A percentile compares a stretch with the other conserved stretches of the same genome.
Evolutionary conservation across 2,329 filamentous ascomycete species (phyloP).

Genomic region (Aaosphaeria pasadenensis): DNA sequence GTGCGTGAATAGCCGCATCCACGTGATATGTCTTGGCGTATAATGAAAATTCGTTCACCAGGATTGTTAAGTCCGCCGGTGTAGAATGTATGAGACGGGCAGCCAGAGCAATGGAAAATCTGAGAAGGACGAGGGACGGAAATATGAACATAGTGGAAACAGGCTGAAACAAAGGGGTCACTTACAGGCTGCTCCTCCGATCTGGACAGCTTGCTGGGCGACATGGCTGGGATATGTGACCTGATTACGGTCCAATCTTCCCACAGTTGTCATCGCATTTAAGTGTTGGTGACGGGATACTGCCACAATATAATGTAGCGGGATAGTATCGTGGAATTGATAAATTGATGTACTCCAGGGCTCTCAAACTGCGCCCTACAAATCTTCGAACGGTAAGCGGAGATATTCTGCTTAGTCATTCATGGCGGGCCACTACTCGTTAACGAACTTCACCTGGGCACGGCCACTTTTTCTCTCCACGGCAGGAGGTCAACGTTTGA

Average conservation of each 20-base stretch:
- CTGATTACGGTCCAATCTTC: conserved; percentile 15
- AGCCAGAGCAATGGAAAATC: too few relatives aligned
- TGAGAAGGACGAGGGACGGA: too few relatives aligned
- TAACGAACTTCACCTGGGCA: not conserved
- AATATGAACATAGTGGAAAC: not conserved
- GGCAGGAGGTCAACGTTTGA: conserved; percentile 20
- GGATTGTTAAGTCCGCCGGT: too few relatives aligned
- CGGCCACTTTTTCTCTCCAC: conserved; percentile 22
- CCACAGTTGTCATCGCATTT: conserved; percentile 22
- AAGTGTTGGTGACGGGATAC: not conserved
- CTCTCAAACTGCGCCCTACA: too few relatives aligned
- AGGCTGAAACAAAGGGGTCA: conserved; percentile 2
- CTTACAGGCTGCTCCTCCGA: conserved; percentile 31
- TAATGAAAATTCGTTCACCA: not conserved
- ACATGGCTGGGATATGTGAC: conserved; percentile 28
- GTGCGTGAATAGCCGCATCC: not conserved
- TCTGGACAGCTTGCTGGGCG: conserved; percentile 16
- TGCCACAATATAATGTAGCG: too few relatives aligned
- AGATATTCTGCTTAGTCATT: too few relatives aligned
- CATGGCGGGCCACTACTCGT: not conserved
- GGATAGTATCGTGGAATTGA: too few relatives aligned
- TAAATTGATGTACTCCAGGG: too few relatives aligned
- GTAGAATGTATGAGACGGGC: too few relatives aligned
- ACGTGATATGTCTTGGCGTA: conserved; percentile 14
- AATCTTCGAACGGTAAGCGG: too few relatives aligned